phyloP scores from a whole-genome alignment of 306 rosid genomes.

The Trifolium dubium region DNA sequence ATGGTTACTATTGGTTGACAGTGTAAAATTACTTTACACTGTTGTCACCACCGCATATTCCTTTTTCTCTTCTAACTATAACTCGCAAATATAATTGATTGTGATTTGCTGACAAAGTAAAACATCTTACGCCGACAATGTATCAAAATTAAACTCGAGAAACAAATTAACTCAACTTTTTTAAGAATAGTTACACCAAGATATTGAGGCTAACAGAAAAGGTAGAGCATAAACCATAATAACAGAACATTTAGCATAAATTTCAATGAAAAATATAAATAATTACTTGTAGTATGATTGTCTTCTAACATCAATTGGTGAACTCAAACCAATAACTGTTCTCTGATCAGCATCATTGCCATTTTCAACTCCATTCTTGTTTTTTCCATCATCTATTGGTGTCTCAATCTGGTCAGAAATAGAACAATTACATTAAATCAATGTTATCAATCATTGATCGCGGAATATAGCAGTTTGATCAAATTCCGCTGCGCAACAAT shows the following conservation, averaged over 20 bases:
- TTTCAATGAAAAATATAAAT: conserved; percentile 19
- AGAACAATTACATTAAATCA: background rate
- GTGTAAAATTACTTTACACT: no score
- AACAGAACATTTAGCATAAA: conserved; percentile 1
- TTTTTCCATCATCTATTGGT: conserved; percentile 34
- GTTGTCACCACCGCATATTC: no score
- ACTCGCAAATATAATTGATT: no score
- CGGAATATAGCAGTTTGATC: background rate
- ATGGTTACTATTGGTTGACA: no score
- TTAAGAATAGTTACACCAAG: no score
- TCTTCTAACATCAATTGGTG: conserved; percentile 53
- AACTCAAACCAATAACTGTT: conserved; percentile 39
- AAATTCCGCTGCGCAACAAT: background rate
- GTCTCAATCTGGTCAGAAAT: conserved; percentile 37
- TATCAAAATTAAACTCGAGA: no score
- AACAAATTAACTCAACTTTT: no score
- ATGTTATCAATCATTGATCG: background rate
- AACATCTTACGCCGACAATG: no score
- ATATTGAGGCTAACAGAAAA: conserved; percentile 10
- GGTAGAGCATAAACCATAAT: background rate
- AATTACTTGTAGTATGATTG: conserved; percentile 67
- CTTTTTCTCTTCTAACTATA: no score
- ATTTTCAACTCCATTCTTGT: conserved; percentile 32
- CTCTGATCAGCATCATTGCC: conserved; percentile 37
- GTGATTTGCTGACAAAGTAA: background rate